Evolutionary conservation across 805 yeast genomes (phyloP), one percentile per base, ranked within the genome.

Genomic region (Kodamaea kaohsiungensis): DNA sequence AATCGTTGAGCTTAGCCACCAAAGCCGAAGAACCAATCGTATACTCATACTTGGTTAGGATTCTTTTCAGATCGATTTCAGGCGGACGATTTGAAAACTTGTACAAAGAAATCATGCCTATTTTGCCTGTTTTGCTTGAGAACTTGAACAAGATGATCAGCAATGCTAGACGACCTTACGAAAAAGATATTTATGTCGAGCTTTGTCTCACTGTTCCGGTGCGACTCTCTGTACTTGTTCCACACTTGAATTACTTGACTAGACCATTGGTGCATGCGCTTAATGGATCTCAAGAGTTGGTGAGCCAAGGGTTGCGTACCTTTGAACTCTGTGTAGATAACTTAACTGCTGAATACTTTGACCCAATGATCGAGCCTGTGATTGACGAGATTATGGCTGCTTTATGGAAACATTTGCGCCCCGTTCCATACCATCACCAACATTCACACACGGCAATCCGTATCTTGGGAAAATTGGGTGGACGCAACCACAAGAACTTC

Each of bases 201-300:
- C 76, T 95, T 48, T 95, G 99, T 65, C 77, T 95, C 56, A 92
- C 97, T 0, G 98, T 95, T 6, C 99, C 99, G 0, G 99, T 95
- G 0, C 78, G 99, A 55, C 75, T 95, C 25, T 90, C 97, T 55
- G 97, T 93, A 0, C 75, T 95, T 60, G 98, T 96, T 1, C 98
- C 99, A 1, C 96, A 92, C 65, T 73, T 95, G 61, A 88, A 87
- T 61, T 89, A 87, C 65, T 73, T 95, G 63, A 92, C 96, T 85
- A 82, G 89, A 54, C 99, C 99, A 0, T 76, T 95, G 49, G 98
- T 93, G 0, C 83, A 85, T 59, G 98, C 99, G 0, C 75, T 95
- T 57, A 89, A 89, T 65, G 96, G 97, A 0, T 81, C 91, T 0
- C 97, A 87, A 57, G 99, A 95, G 58, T 80, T 96, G 43, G 95